phyloP scores from a whole-genome alignment of 2,329 filamentous ascomycete genomes.

The Biscogniauxia sp. region DNA sequence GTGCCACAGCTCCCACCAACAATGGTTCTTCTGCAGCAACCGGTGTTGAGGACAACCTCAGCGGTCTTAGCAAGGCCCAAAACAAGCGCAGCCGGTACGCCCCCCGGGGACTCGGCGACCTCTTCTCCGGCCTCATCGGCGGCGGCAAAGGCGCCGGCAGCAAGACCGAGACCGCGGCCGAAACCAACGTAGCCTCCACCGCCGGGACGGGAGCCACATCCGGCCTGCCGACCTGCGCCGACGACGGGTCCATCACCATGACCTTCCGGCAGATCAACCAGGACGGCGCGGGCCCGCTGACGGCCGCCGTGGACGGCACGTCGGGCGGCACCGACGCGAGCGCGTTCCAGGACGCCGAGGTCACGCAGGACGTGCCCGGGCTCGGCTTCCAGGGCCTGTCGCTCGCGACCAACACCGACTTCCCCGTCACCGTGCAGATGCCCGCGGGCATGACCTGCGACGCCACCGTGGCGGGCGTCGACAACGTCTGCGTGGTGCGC shows the following conservation, averaged over 20 bases:
- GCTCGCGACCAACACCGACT: conserved; percentile 59
- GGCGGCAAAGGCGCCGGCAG: conserved; percentile 35
- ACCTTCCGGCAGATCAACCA: conserved; percentile 71
- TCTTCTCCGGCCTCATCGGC: conserved; percentile 28
- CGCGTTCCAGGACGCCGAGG: conserved; percentile 59
- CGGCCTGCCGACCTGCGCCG: conserved; percentile 60
- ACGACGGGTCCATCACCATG: conserved; percentile 61
- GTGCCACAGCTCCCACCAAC: conserved; percentile 36
- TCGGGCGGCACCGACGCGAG: conserved; percentile 59
- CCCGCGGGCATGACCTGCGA: conserved; percentile 66
- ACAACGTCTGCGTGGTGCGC: conserved; percentile 64
- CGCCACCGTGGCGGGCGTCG: conserved; percentile 54
- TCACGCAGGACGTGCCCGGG: conserved; percentile 62
- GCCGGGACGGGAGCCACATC: conserved; percentile 51
- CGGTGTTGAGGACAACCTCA: conserved; percentile 45
- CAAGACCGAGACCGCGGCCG: conserved; percentile 41
- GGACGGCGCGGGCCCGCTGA: conserved; percentile 64
- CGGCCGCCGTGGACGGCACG: conserved; percentile 58
- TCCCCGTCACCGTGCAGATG: conserved; percentile 64
- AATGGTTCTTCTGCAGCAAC: conserved; percentile 37
- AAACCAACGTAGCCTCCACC: conserved; percentile 52
- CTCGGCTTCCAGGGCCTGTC: conserved; percentile 56
- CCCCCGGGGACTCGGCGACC: conserved; percentile 28
- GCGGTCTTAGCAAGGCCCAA: conserved; percentile 13
- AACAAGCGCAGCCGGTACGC: conserved; percentile 24